Conservation (phyloP, 2,329 filamentous ascomycete genomes). For the Aspergillus floridensis region DNA sequence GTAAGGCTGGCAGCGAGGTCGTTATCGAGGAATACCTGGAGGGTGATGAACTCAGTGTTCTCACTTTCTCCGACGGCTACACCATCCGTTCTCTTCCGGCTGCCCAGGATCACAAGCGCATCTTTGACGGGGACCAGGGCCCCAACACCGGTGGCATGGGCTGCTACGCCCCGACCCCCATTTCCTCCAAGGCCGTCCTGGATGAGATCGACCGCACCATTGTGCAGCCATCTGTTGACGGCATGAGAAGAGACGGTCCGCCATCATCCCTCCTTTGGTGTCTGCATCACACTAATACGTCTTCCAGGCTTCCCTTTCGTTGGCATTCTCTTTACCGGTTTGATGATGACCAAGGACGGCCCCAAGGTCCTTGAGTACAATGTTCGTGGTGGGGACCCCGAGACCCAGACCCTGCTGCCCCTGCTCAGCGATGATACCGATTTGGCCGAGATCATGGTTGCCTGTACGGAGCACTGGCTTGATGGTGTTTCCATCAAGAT, state of each 20-base stretch:
- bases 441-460: slow-evolving; percentile 82
- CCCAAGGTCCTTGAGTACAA: slow-evolving; percentile 90
- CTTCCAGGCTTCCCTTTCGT: slow-evolving; percentile 41
- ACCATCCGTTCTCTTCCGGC: slow-evolving; percentile 80
- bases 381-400: slow-evolving; percentile 86
- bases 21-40: slow-evolving; percentile 93
- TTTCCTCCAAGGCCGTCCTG: slow-evolving; percentile 72
- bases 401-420: slow-evolving; percentile 82
- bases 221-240: slow-evolving; percentile 83
- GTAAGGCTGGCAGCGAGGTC: slow-evolving; percentile 80
- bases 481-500: slow-evolving; percentile 67
- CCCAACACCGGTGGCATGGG: slow-evolving; percentile 98
- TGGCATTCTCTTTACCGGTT: slow-evolving; percentile 56
- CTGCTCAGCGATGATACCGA: slow-evolving; percentile 76
- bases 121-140: slow-evolving; percentile 83
- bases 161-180: slow-evolving; percentile 87
- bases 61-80: slow-evolving; percentile 88
- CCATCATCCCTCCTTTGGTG: slow-evolving; percentile 67
- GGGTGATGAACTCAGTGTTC: slow-evolving; percentile 86
- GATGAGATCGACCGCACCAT: slow-evolving; percentile 76
- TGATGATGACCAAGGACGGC: slow-evolving; percentile 83
- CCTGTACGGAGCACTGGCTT: slow-evolving; percentile 74
- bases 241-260: slow-evolving; percentile 74
- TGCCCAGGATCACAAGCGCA: slow-evolving; percentile 95
- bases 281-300: slow-evolving; percentile 56